phyloP scores from a whole-genome alignment of 2,329 filamentous ascomycete species.

The Fusarium udum region DNA sequence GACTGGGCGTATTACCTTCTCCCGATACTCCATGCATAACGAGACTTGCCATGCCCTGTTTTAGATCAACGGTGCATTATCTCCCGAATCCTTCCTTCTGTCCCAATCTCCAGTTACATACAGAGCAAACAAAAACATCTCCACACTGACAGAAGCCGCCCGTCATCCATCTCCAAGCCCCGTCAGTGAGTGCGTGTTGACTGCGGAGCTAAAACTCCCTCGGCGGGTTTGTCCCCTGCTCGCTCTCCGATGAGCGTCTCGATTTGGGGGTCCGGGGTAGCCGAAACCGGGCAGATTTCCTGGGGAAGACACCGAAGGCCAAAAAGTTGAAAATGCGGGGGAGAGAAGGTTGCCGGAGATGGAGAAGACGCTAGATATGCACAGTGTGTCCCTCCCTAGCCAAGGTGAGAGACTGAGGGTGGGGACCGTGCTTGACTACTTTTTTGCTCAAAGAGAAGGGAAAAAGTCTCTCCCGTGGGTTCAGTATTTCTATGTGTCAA shows the following conservation, averaged over 20 bases:
- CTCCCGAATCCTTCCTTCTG: not conserved
- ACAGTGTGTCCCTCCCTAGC: conserved; percentile 34
- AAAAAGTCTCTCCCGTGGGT: not conserved
- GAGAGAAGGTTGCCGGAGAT: not conserved
- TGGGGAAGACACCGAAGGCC: conserved; percentile 10
- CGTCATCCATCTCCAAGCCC: conserved; percentile 3
- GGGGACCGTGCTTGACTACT: not conserved
- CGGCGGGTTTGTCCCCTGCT: not conserved
- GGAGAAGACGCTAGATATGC: conserved; percentile 26
- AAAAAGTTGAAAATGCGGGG: conserved; percentile 6
- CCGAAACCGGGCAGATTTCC: conserved; percentile 23
- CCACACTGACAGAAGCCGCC: conserved; percentile 7
- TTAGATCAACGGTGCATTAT: not conserved
- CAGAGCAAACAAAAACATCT: not conserved
- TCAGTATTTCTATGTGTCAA: conserved; percentile 22
- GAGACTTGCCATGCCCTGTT: not conserved
- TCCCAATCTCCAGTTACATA: not conserved
- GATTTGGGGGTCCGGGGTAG: conserved; percentile 25
- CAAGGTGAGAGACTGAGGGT: not conserved
- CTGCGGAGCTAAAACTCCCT: conserved; percentile 2
- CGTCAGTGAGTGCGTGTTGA: not conserved
- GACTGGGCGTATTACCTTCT: conserved; percentile 5
- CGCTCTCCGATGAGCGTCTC: conserved; percentile 23
- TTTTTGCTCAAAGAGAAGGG: not conserved
- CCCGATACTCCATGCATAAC: conserved; percentile 11